Evolutionary conservation across 2,329 filamentous ascomycete species (phyloP), one percentile per base, ranked within the genome.

Genomic region (Sphaerulina musiva): DNA sequence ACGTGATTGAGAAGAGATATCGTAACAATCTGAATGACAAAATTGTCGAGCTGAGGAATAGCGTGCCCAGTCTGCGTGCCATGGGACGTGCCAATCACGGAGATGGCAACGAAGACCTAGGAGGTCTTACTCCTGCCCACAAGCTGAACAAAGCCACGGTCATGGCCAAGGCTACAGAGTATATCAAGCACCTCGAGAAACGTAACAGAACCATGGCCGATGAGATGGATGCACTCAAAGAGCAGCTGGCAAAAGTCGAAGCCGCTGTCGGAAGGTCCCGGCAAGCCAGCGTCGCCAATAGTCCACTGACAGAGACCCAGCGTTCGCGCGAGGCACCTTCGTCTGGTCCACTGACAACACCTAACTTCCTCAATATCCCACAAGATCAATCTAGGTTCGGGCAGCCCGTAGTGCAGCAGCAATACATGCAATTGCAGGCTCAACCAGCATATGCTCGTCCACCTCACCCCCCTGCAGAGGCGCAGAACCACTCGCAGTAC

Each of bases 71-170:
- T 70, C 76, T 97, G 54, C 83, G 91, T 46, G 87, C 90, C 63
- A 89, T 91, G 81, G 83, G 84, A 77, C 83, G 73, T 10, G 66
- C 69, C 6, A 64, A 62, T 6, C 51, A 52, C 29, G 59, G 82
- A 86, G 88, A 95, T 61, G 88, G 93, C 54, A 78, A 86, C 12
- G 85, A 95, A 63, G 89, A 89, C 48, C 75, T 93, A 8, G 76
- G 77, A 57, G 76, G 76, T 48, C 86, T 89, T 2, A 76, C 75
- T 2, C 87, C 90, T 0, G 89, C 90, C 5, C 91, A 95, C 74
- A 97, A 97, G 71, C 77, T 96, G 29, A 97, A 97, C 76, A 97
- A 97, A 72, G 92, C 92, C n/a, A 96, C 91, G 2, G 89, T 97
- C 48, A 74, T 97, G 42, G 91, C 89, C 61, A 97, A 97, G 71